Conservation (phyloP, 257 asterid species). For the Avicennia marina region DNA sequence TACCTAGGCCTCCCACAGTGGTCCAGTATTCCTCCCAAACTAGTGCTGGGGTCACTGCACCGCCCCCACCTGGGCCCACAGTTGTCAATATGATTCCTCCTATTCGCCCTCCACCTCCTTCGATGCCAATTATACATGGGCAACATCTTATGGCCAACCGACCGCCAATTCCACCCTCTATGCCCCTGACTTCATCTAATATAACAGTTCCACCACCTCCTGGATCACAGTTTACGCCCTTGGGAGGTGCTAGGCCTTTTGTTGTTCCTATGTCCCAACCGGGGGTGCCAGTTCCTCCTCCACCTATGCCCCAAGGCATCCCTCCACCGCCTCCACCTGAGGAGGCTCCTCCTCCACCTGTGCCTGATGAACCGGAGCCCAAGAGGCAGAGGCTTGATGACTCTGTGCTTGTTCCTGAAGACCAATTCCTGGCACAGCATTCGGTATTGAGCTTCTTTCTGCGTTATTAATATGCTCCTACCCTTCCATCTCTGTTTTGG, state of each 20-base stretch:
- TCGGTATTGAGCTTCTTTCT: conserved; percentile 36
- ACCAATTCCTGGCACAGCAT: conserved; percentile 75
- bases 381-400: conserved; percentile 91
- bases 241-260: conserved; percentile 59
- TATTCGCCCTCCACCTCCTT: conserved; percentile 67
- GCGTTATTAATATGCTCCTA: background rate
- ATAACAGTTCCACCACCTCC: conserved; percentile 72
- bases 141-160: conserved; percentile 65
- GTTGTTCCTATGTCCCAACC: conserved; percentile 60
- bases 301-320: conserved; percentile 80
- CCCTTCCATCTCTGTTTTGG: background rate
- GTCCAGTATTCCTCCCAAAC: conserved; percentile 50
- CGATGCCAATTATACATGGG: conserved; percentile 63
- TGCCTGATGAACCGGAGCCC: conserved; percentile 94
- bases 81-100: conserved; percentile 52
- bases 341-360: conserved; percentile 97
- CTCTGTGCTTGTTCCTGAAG: conserved; percentile 77
- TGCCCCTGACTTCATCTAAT: conserved; percentile 34
- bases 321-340: conserved; percentile 93
- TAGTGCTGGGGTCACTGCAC: conserved; percentile 44
- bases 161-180: conserved; percentile 60
- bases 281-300: conserved; percentile 74
- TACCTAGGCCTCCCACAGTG: conserved; percentile 61
- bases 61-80: conserved; percentile 70
- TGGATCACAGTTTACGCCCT: conserved; percentile 74